phyloP scores from a whole-genome alignment of 331 rosid species.

The Malus hybrid region DNA sequence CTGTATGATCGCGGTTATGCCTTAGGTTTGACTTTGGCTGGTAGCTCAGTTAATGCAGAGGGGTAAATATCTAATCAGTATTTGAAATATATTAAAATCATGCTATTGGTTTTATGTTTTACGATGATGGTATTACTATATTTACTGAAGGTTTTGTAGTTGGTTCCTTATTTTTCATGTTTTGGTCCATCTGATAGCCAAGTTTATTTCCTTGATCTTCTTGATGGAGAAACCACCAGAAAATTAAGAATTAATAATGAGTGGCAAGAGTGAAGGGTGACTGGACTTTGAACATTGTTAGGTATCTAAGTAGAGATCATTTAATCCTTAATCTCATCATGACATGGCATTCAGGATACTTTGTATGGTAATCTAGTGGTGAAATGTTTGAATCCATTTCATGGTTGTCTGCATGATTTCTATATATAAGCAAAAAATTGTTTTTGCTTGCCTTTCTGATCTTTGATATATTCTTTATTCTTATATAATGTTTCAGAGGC shows the following conservation, averaged over 20 bases:
- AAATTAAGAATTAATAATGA: background rate
- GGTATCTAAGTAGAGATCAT: background rate
- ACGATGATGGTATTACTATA: background rate
- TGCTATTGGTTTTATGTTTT: background rate
- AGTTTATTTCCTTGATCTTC: background rate
- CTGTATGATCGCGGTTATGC: conserved; percentile 88
- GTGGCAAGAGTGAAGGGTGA: background rate
- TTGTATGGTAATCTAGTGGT: background rate
- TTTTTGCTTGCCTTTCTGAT: background rate
- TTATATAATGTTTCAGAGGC: conserved; percentile 40
- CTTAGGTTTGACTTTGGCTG: conserved; percentile 77
- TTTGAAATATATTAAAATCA: background rate
- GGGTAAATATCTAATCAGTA: conserved; percentile 39
- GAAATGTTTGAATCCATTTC: background rate
- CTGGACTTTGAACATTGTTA: background rate
- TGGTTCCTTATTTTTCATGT: background rate
- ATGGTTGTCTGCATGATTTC: background rate
- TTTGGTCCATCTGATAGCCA: background rate
- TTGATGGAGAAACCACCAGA: background rate
- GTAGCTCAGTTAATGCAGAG: conserved; percentile 49
- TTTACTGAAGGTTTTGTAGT: background rate
- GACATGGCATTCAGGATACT: background rate
- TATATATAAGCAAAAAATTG: background rate
- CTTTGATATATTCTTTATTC: conserved; percentile 1
- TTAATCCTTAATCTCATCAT: background rate